A percentile compares a stretch with the other conserved stretches of the same genome.
Conservation (phyloP, 179 eudicot genomes). For the Beta lomatogona region DNA sequence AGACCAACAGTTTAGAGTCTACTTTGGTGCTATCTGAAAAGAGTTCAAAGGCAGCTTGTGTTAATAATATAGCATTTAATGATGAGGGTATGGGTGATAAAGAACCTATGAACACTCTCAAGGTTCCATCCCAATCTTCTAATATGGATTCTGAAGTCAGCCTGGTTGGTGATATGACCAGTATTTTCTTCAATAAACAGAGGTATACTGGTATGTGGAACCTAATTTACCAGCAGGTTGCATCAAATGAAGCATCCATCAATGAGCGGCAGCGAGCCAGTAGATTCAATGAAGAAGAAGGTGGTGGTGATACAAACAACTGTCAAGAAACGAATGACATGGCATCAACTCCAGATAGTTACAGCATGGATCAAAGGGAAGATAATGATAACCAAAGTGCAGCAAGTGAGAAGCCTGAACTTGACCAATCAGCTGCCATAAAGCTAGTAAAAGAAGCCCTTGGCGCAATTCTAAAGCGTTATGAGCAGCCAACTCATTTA, state of each 20-base stretch:
- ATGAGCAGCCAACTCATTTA: constrained; percentile 59
- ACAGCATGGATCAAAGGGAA: constrained; percentile 18
- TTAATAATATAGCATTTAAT: constrained; percentile 1
- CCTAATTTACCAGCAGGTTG: constrained; percentile 68
- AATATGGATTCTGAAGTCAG: constrained; percentile 28
- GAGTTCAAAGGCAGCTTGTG: not conserved
- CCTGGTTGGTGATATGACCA: constrained; percentile 25
- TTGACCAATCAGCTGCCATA: constrained; percentile 47
- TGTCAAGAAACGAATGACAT: constrained; percentile 11
- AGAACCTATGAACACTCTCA: constrained; percentile 4
- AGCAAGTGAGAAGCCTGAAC: constrained; percentile 24
- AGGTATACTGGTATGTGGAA: constrained; percentile 79
- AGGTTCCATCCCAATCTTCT: constrained; percentile 13
- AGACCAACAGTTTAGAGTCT: not conserved
- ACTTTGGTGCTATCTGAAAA: constrained; percentile 1
- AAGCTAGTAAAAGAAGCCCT: constrained; percentile 79
- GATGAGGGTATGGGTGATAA: constrained; percentile 12
- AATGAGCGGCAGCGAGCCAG: constrained; percentile 17
- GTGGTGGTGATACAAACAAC: constrained; percentile 11
- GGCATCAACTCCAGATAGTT: constrained; percentile 20
- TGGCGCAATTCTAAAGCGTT: constrained; percentile 57
- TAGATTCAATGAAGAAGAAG: constrained; percentile 21
- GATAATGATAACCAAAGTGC: constrained; percentile 22
- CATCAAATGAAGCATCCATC: constrained; percentile 32
- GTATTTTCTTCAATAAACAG: constrained; percentile 37